A percentile compares a stretch with the other conserved stretches of the same genome.
phyloP scores from a whole-genome alignment of 176 grass and related monocot species.

The Triticum turgidum region DNA sequence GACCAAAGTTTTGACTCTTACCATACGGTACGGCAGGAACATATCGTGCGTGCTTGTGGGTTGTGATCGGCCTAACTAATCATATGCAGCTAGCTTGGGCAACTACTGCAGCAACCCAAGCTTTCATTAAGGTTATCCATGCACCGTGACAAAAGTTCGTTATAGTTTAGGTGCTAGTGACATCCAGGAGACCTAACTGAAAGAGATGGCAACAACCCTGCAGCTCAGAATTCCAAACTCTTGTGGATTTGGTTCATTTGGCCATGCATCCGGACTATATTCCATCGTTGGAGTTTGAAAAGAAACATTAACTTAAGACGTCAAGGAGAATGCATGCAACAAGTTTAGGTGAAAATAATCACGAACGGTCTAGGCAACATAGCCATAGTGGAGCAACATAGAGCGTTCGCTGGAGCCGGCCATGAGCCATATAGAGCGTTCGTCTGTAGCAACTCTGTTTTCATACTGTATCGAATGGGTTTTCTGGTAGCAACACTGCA shows the following conservation, averaged over 20 bases:
- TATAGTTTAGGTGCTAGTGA: slow-evolving; percentile 23
- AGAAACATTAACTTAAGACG: neutral
- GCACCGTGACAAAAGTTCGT: neutral
- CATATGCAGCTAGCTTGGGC: neutral
- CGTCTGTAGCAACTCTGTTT: no score
- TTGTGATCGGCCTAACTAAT: neutral
- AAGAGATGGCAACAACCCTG: neutral
- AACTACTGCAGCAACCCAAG: neutral
- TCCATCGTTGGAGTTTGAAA: neutral
- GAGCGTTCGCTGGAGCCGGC: no score
- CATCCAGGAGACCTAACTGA: slow-evolving; percentile 18
- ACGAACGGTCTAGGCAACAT: no score
- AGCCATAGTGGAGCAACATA: no score
- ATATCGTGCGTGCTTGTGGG: neutral
- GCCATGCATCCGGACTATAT: neutral
- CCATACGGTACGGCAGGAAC: neutral
- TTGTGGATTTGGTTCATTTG: neutral
- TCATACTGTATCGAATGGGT: no score
- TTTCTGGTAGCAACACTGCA: no score
- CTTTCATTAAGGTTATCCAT: neutral
- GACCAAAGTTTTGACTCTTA: neutral
- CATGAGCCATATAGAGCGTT: no score
- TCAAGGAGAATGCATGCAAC: neutral
- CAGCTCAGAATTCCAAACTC: neutral
- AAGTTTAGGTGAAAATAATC: no score